phyloP scores from a whole-genome alignment of 345 rosid species.

The Moricandia moricandioides region DNA sequence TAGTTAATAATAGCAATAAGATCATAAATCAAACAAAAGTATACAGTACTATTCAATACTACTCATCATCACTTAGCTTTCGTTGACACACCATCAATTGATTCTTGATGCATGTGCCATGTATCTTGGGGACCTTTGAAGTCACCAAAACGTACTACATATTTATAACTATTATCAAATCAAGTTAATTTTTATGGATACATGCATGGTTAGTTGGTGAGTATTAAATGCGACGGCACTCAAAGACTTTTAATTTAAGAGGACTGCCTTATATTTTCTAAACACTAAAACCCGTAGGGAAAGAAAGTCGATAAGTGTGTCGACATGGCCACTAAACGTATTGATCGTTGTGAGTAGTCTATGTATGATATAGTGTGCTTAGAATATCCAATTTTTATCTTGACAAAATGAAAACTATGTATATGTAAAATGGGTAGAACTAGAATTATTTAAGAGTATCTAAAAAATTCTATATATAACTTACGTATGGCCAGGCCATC shows the following conservation, averaged over 20 bases:
- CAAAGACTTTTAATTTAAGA: neutral
- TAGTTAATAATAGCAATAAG: neutral
- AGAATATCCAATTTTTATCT: neutral
- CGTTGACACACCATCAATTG: constrained; percentile 20
- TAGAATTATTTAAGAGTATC: neutral
- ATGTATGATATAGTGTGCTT: neutral
- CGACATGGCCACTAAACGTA: neutral
- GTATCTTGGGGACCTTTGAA: constrained; percentile 19
- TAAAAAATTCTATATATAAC: neutral
- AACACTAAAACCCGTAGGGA: neutral
- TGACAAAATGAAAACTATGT: neutral
- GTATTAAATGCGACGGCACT: constrained; percentile 12
- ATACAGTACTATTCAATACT: neutral
- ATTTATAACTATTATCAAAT: neutral
- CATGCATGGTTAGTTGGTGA: constrained; percentile 4
- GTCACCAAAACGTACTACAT: constrained; percentile 14
- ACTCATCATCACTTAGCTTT: constrained; percentile 6
- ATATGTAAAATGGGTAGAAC: neutral
- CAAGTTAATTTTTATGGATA: neutral
- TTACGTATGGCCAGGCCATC: neutral
- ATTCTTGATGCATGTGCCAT: constrained; percentile 19
- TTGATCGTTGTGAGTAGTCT: neutral
- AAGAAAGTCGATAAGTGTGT: neutral
- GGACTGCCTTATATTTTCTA: neutral
- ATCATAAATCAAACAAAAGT: neutral